Evolutionary conservation across 805 yeast species (phyloP).

Genomic region (Cyberlindnera saturnus): DNA sequence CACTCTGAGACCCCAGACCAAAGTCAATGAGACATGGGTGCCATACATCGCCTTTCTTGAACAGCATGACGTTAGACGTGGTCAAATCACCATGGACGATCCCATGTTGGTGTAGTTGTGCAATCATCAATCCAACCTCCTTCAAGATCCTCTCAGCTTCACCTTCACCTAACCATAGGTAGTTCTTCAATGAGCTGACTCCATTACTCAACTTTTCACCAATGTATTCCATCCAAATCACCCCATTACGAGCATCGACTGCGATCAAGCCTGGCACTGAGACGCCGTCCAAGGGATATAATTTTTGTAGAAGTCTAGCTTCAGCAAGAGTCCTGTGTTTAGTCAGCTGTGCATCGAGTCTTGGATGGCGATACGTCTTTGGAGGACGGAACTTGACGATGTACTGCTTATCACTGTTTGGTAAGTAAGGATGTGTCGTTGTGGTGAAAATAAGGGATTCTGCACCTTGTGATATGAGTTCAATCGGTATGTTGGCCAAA

Average conservation of each 20-base stretch:
- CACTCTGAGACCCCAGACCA: slow-evolving; percentile 77
- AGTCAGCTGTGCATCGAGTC: slow-evolving; percentile 69
- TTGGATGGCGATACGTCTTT: slow-evolving; percentile 85
- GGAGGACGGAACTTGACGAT: slow-evolving; percentile 84
- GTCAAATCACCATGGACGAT: slow-evolving; percentile 94
- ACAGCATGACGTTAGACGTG: slow-evolving; percentile 73
- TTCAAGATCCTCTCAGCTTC: slow-evolving; percentile 28
- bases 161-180: slow-evolving; percentile 46
- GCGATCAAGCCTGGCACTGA: slow-evolving; percentile 69
- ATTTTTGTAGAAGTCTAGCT: slow-evolving; percentile 64
- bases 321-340: slow-evolving; percentile 81
- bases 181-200: slow-evolving; percentile 63
- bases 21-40: slow-evolving; percentile 77
- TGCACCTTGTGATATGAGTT: slow-evolving; percentile 78
- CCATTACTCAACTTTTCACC: slow-evolving; percentile 49
- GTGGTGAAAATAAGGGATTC: slow-evolving; percentile 77
- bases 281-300: slow-evolving; percentile 41
- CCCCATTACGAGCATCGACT: slow-evolving; percentile 71
- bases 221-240: slow-evolving; percentile 82
- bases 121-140: slow-evolving; percentile 63
- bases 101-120: slow-evolving; percentile 65
- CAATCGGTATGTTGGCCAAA: slow-evolving; percentile 44
- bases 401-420: slow-evolving; percentile 29
- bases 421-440: slow-evolving; percentile 58
- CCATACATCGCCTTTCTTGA: slow-evolving; percentile 14